Evolutionary conservation across 768 basidiomycete species (phyloP), one percentile per base, ranked within the genome.

Genomic region (Rhizopogon rudus): DNA sequence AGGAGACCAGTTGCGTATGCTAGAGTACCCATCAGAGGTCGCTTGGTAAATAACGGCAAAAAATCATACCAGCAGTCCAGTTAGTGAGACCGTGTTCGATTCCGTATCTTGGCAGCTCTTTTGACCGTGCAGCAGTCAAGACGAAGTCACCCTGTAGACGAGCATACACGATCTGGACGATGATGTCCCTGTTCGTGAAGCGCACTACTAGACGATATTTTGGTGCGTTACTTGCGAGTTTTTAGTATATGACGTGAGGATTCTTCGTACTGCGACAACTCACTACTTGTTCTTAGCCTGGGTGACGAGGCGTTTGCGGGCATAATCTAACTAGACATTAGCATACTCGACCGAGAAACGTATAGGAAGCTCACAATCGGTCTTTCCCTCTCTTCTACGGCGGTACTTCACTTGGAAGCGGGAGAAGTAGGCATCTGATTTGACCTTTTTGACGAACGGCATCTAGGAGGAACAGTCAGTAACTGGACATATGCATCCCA

Each of bases 251-350:
- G 25, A 25, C 25, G 22, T 20, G 20, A 54, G 28, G 2, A 42
- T 8, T 17, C 31, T 9, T 17, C 43, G 17, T 22, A 28, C 41
- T 20, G 52, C 35, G 20, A 16, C 55, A 9, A 74, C 84, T 35
- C 70, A 89, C 88, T 97, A 98, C 81, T 98, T 98, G 86, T 98
- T 98, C 83, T 99, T 99, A 57, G 97, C 94, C 82, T 99, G 97
- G 57, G 91, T 86, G 61, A 98, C 86, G 53, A 99, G 84, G 63
- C 95, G 87, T 79, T 98, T 97, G 64, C 97, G 91, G 61, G 97
- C 97, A 66, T 98, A 98, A 83, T 98, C 91, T 93, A 29, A 22
- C 33, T 52, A 39, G 52, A n/a, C 9, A 51, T 65, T 20, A 63
- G 60, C 43, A 50, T 2, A 40, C 37, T 35, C 17, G n/a, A 35